Evolutionary conservation across 2,329 filamentous ascomycete genomes (phyloP).

Genomic region (Penicillium sp.): DNA sequence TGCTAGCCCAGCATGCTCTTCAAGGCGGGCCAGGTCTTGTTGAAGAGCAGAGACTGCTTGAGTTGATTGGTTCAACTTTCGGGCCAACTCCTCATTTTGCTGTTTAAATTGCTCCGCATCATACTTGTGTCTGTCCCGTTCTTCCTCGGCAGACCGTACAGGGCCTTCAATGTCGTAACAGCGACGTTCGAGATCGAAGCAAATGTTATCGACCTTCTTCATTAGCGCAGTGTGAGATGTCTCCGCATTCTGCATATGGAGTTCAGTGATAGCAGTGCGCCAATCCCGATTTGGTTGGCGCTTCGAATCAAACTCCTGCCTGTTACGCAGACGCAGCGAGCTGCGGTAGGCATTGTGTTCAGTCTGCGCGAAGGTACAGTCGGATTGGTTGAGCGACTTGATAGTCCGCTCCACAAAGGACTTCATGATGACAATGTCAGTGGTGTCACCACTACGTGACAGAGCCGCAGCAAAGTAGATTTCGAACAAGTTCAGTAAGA

Average conservation of each 20-base stretch:
- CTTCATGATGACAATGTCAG: constrained; percentile 26
- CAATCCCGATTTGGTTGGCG: constrained; percentile 52
- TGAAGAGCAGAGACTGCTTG: constrained; percentile 48
- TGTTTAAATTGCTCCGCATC: constrained; percentile 45
- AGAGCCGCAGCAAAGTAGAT: constrained; percentile 33
- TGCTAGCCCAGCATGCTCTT: constrained; percentile 45
- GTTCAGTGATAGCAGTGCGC: constrained; percentile 53
- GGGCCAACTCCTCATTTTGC: constrained; percentile 46
- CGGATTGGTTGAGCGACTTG: constrained; percentile 11
- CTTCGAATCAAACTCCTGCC: constrained; percentile 24
- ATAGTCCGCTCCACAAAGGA: constrained; percentile 31
- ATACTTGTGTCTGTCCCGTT: constrained; percentile 42
- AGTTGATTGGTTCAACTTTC: constrained; percentile 44
- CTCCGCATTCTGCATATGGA: constrained; percentile 52
- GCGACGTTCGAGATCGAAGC: constrained; percentile 61
- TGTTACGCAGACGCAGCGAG: constrained; percentile 18
- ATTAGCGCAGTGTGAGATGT: constrained; percentile 56
- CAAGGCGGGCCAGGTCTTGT: constrained; percentile 47
- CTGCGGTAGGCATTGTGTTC: constrained; percentile 21
- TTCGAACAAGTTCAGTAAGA: constrained; percentile 36
- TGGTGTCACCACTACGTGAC: constrained; percentile 13
- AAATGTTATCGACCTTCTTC: constrained; percentile 58
- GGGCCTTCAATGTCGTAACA: constrained; percentile 63
- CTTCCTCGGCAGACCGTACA: constrained; percentile 49
- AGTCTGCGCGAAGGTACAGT: constrained; percentile 28